Evolutionary conservation across 495 filamentous ascomycete species (phyloP).

Genomic region (Corynascus novoguineensis): DNA sequence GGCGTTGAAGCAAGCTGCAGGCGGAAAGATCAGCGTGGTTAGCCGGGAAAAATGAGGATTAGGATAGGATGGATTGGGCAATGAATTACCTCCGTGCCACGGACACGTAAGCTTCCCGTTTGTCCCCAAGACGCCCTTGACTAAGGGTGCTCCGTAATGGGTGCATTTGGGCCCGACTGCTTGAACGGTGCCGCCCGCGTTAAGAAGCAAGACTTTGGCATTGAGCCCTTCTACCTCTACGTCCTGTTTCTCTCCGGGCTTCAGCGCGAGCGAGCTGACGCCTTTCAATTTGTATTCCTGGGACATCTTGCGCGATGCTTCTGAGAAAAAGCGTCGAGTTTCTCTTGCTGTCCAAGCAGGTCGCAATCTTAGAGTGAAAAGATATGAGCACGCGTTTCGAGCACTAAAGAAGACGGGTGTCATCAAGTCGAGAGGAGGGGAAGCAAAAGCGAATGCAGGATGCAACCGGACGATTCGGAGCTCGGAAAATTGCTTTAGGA

Average conservation of each 20-base stretch:
- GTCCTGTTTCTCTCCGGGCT: conserved; percentile 78
- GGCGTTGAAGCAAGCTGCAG: conserved; percentile 80
- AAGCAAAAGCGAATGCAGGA: neutral
- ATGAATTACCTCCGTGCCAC: conserved; percentile 79
- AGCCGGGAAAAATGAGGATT: neutral
- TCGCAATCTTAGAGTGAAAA: neutral
- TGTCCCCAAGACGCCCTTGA: conserved; percentile 72
- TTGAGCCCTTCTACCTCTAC: conserved; percentile 84
- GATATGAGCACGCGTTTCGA: neutral
- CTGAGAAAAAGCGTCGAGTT: conserved; percentile 1
- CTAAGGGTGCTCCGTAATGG: conserved; percentile 85
- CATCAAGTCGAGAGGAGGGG: neutral
- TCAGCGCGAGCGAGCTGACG: conserved; percentile 63
- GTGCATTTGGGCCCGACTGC: conserved; percentile 86
- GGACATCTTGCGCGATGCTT: conserved; percentile 33
- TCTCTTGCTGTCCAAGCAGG: neutral
- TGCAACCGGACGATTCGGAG: neutral
- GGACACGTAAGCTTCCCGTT: conserved; percentile 85
- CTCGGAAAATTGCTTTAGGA: neutral
- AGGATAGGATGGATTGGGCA: neutral
- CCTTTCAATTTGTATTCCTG: conserved; percentile 85
- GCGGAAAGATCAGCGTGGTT: conserved; percentile 2
- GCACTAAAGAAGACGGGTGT: neutral
- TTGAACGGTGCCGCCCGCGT: conserved; percentile 64
- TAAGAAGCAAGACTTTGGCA: conserved; percentile 79